phyloP scores from a whole-genome alignment of 257 asterid genomes.

The Lithospermum erythrorhizon region DNA sequence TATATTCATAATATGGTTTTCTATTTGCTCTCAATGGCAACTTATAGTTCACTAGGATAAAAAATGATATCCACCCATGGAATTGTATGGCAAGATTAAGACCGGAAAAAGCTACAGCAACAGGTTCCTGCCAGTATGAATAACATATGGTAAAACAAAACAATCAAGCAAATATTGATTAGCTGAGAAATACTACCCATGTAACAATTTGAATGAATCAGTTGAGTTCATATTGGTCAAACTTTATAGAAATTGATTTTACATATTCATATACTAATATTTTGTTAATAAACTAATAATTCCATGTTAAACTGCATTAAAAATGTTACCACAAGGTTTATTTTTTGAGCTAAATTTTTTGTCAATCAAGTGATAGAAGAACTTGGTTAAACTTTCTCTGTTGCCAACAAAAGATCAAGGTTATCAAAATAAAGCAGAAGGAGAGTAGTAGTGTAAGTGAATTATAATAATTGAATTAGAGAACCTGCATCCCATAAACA shows the following conservation, averaged over 20 bases:
- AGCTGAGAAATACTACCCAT: not conserved
- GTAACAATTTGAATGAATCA: too few relatives aligned
- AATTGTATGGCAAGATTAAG: constrained; percentile 82
- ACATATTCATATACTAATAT: too few relatives aligned
- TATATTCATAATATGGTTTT: constrained; percentile 63
- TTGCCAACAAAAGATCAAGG: too few relatives aligned
- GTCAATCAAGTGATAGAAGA: too few relatives aligned
- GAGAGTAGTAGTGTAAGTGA: constrained; percentile 6
- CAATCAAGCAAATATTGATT: constrained; percentile 2
- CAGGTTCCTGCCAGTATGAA: constrained; percentile 60
- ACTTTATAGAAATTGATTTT: too few relatives aligned
- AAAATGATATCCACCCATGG: constrained; percentile 91
- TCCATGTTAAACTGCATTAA: too few relatives aligned
- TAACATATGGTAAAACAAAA: constrained; percentile 4
- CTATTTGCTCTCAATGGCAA: constrained; percentile 53
- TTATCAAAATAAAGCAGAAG: not conserved
- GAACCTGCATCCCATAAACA: constrained; percentile 76
- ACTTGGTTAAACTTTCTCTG: too few relatives aligned
- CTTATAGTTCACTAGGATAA: constrained; percentile 70
- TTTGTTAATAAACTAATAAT: too few relatives aligned
- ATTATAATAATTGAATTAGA: constrained; percentile 2
- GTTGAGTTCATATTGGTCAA: too few relatives aligned
- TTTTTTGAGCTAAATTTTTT: too few relatives aligned
- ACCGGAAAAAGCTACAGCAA: constrained; percentile 76
- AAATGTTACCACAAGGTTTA: too few relatives aligned